Evolutionary conservation across 1,139 yeast genomes (phyloP).

Genomic region (Meyerozyma smithsonii): DNA sequence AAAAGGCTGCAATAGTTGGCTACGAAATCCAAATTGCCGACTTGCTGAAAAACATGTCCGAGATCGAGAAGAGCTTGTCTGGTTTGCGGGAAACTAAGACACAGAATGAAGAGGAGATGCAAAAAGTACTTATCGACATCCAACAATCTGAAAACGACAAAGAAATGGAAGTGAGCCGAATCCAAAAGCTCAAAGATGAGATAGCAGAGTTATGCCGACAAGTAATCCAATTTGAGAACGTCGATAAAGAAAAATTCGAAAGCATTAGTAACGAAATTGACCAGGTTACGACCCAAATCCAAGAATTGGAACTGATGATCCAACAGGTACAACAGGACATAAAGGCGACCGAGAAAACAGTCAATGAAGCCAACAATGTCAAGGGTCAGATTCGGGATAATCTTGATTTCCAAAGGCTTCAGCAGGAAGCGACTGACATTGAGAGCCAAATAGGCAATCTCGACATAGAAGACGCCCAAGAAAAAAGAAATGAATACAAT

Average conservation of each 20-base stretch:
- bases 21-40: not conserved
- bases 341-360: constrained; percentile 23
- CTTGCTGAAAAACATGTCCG: not conserved
- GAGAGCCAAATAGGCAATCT: constrained; percentile 25
- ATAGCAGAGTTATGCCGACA: not conserved
- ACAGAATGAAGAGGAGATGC: not conserved
- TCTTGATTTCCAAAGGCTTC: constrained; percentile 31
- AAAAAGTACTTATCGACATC: not conserved
- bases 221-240: constrained; percentile 7
- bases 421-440: constrained; percentile 24
- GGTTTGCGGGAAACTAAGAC: not conserved
- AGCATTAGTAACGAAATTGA: constrained; percentile 24
- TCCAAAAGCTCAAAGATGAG: not conserved
- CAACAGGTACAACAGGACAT: constrained; percentile 9
- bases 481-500: constrained; percentile 60
- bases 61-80: not conserved
- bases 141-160: not conserved
- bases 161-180: not conserved
- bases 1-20: constrained; percentile 25
- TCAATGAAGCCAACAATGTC: constrained; percentile 32
- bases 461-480: constrained; percentile 59
- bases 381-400: constrained; percentile 38
- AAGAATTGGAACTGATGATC: constrained; percentile 22
- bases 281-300: not conserved
- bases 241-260: constrained; percentile 20